phyloP scores from a whole-genome alignment of 192 early-diverging fungal species.

The Backusella luteola region DNA sequence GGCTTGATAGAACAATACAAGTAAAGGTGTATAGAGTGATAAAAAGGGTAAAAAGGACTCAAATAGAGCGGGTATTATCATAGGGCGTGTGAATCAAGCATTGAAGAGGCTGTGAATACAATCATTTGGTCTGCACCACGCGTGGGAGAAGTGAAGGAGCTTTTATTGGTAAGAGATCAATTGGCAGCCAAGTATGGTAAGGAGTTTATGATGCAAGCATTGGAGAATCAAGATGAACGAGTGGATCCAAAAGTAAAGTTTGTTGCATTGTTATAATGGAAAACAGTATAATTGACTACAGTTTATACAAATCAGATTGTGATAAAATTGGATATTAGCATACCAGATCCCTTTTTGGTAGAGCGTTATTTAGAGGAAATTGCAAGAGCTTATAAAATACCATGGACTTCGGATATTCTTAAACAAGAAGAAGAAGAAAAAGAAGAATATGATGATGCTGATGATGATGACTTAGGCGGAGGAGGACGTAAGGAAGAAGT shows the following conservation, averaged over 20 bases:
- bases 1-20: slow-evolving; percentile 83
- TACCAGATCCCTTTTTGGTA: slow-evolving; percentile 78
- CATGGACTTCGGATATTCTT: slow-evolving; percentile 59
- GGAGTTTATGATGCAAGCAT: slow-evolving; percentile 71
- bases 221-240: slow-evolving; percentile 70
- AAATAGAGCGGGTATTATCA: too few species aligned
- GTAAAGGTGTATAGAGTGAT: slow-evolving; percentile 23
- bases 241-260: slow-evolving; percentile 71
- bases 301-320: slow-evolving; percentile 57
- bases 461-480: slow-evolving; percentile 13
- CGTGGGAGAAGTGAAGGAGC: slow-evolving; percentile 80
- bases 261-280: too few species aligned
- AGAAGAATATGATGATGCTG: background rate
- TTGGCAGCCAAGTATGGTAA: slow-evolving; percentile 81
- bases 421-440: slow-evolving; percentile 37
- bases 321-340: slow-evolving; percentile 75
- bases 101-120: slow-evolving; percentile 87
- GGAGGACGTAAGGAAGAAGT: background rate
- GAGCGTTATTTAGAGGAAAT: slow-evolving; percentile 88
- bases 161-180: slow-evolving; percentile 72
- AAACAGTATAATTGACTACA: background rate
- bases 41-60: background rate
- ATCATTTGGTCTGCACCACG: slow-evolving; percentile 89
- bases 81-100: slow-evolving; percentile 75
- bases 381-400: slow-evolving; percentile 75